Evolutionary conservation across 2,329 filamentous ascomycete species (phyloP).

Genomic region (Alternaria tenuissima): DNA sequence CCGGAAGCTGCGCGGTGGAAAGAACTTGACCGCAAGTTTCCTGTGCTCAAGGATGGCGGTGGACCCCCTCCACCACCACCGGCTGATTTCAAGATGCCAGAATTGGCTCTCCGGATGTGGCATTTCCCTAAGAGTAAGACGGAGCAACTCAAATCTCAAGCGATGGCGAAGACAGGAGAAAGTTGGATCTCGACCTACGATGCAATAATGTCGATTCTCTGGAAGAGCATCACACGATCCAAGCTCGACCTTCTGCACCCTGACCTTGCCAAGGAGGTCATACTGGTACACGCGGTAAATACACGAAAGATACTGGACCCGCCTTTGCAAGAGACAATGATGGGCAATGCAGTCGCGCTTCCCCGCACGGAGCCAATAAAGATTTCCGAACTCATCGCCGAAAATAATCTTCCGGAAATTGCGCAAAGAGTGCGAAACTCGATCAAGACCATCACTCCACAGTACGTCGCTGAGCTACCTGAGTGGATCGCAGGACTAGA

Average conservation of each 20-base stretch:
- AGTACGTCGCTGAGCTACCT: conserved; percentile 27
- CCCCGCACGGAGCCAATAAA: conserved; percentile 21
- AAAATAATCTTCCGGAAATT: conserved; percentile 22
- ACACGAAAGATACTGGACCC: conserved; percentile 27
- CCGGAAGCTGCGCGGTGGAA: background rate
- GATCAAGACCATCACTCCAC: conserved; percentile 28
- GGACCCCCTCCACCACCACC: conserved; percentile 27
- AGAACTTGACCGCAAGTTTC: background rate
- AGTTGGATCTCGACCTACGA: conserved; percentile 40
- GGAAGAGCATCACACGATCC: conserved; percentile 30
- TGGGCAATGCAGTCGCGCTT: conserved; percentile 30
- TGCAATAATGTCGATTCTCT: conserved; percentile 34
- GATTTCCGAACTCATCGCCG: conserved; percentile 18
- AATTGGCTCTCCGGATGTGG: conserved; percentile 26
- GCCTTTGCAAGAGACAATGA: conserved; percentile 30
- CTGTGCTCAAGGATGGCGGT: conserved; percentile 19
- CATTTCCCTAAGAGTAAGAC: conserved; percentile 31
- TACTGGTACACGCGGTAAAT: conserved; percentile 36
- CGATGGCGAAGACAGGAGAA: conserved; percentile 1
- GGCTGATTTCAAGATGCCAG: conserved; percentile 34
- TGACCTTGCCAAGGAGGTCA: conserved; percentile 10
- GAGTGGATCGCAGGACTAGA: conserved; percentile 32
- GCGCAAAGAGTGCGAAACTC: conserved; percentile 32
- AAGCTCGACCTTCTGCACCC: conserved; percentile 28
- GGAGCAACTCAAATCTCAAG: conserved; percentile 25